Evolutionary conservation across 306 rosid species (phyloP).

Genomic region (Mimosa bimucronata): DNA sequence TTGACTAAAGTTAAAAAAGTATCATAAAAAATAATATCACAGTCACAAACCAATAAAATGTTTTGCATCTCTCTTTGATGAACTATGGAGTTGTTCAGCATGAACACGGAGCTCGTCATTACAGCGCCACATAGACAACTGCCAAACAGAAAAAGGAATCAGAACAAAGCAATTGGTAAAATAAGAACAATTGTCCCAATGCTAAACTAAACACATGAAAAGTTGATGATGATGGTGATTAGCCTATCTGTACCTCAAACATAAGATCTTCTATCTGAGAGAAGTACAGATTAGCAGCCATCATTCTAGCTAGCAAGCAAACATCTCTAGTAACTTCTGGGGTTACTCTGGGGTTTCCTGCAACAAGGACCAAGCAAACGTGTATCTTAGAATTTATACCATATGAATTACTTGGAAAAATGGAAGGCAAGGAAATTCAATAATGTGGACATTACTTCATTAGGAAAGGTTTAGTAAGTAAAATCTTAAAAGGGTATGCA

Average conservation of each 20-base stretch:
- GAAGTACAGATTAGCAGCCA: conserved; percentile 92
- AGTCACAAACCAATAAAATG: conserved; percentile 73
- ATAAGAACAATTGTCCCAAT: conserved; percentile 1
- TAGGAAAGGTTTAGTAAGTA: conserved; percentile 1
- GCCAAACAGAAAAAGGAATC: conserved; percentile 12
- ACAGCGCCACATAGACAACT: conserved; percentile 98
- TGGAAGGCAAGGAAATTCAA: conserved; percentile 6
- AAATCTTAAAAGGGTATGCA: not conserved
- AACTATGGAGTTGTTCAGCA: conserved; percentile 66
- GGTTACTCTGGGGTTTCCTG: conserved; percentile 93
- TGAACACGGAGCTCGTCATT: conserved; percentile 67
- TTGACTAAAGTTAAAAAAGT: not conserved
- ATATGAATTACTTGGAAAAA: not conserved
- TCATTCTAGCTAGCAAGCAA: conserved; percentile 90
- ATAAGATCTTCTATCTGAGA: conserved; percentile 93
- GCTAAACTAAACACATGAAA: conserved; percentile 8
- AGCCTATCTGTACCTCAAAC: conserved; percentile 72
- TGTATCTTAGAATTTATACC: not conserved
- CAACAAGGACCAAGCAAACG: conserved; percentile 15
- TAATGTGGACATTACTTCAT: conserved; percentile 10
- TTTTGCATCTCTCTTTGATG: conserved; percentile 79
- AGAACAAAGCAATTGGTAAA: conserved; percentile 4
- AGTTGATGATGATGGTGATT: not conserved
- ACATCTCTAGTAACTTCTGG: conserved; percentile 94
- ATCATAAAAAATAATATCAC: not conserved